A percentile compares a stretch with the other conserved stretches of the same genome.
phyloP scores from a whole-genome alignment of 179 eudicot genomes.

The Spinacia oleracea region DNA sequence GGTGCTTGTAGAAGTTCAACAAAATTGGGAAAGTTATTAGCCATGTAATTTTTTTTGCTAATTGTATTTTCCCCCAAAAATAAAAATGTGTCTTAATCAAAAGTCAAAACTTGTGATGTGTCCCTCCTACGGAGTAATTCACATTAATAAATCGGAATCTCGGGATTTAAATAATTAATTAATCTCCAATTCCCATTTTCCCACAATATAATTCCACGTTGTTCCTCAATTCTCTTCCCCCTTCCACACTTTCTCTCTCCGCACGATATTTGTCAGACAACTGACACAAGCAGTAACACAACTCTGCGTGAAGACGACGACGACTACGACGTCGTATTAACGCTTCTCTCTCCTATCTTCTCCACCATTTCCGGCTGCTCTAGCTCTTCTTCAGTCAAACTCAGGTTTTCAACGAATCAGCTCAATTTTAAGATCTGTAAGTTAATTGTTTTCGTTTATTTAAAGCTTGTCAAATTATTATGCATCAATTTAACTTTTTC shows the following conservation, averaged over 20 bases:
- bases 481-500: neutral
- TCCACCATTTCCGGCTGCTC: constrained; percentile 1
- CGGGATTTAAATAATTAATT: neutral
- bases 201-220: neutral
- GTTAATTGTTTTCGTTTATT: neutral
- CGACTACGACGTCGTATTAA: neutral
- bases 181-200: neutral
- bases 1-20: too few species aligned
- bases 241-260: neutral
- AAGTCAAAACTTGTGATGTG: too few species aligned
- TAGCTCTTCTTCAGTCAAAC: neutral
- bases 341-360: neutral
- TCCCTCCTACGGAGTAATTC: neutral
- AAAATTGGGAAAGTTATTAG: too few species aligned
- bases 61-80: too few species aligned
- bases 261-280: neutral
- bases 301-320: constrained; percentile 11
- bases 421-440: constrained; percentile 7
- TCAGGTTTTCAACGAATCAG: neutral
- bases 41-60: too few species aligned
- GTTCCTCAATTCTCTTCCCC: neutral
- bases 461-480: neutral
- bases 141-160: neutral
- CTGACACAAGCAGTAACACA: neutral
- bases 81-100: too few species aligned